Conservation (phyloP, 163 green algal genomes). For the Scenedesmus sp. region DNA sequence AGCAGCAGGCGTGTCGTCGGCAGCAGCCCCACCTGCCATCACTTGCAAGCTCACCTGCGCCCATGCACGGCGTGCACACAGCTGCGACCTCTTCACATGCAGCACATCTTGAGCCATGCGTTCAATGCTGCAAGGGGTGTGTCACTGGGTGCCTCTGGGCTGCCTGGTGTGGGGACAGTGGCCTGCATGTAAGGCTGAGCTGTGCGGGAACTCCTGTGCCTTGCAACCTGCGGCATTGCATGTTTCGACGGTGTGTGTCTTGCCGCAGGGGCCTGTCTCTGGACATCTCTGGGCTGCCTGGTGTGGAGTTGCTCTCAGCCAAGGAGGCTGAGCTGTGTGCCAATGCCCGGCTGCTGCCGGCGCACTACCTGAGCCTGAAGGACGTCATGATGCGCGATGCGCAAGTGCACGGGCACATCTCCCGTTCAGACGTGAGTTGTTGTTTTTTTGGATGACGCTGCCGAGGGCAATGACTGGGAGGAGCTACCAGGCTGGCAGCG, state of each 20-base stretch:
- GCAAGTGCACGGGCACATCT: conserved; percentile 64
- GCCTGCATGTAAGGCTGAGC: conserved; percentile 74
- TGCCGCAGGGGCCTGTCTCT: conserved; percentile 70
- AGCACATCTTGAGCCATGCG: not conserved
- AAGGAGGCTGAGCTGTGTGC: conserved; percentile 87
- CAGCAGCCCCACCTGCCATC: too few relatives aligned
- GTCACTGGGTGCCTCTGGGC: conserved; percentile 76
- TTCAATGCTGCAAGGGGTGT: conserved; percentile 51
- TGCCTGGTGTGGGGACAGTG: conserved; percentile 77
- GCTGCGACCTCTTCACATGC: too few relatives aligned
- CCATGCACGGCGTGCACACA: too few relatives aligned
- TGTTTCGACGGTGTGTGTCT: not conserved
- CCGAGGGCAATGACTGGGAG: too few relatives aligned
- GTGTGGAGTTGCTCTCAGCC: conserved; percentile 67
- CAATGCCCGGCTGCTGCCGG: conserved; percentile 77
- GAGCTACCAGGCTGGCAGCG: too few relatives aligned
- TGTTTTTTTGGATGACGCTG: too few relatives aligned
- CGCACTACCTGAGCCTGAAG: conserved; percentile 93
- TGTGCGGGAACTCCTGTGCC: conserved; percentile 67
- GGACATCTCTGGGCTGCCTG: conserved; percentile 83
- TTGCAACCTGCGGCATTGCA: not conserved
- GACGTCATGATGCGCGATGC: conserved; percentile 80
- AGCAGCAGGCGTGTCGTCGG: too few relatives aligned
- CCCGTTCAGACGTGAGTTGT: conserved; percentile 62
- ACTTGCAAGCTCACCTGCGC: too few relatives aligned